Evolutionary conservation across 768 basidiomycete species (phyloP).

Genomic region (Phanerochaete carnosa): DNA sequence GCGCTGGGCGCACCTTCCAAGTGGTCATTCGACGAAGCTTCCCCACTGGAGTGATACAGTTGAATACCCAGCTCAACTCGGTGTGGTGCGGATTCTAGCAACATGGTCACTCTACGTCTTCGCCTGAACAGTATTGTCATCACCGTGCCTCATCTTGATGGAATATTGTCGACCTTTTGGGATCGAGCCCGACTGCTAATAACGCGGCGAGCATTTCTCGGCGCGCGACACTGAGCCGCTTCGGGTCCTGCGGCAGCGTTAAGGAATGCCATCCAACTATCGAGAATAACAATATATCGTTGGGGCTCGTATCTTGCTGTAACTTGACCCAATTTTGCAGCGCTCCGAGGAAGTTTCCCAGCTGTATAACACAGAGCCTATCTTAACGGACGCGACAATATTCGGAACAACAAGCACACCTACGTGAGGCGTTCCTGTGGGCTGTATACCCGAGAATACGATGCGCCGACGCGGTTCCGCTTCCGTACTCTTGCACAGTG

Average conservation of each 20-base stretch:
- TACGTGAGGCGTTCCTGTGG: slow-evolving; percentile 89
- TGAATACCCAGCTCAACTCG: slow-evolving; percentile 88
- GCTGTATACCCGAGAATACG: slow-evolving; percentile 91
- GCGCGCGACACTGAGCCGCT: slow-evolving; percentile 54
- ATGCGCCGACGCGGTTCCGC: slow-evolving; percentile 29
- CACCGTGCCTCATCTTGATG: slow-evolving; percentile 81
- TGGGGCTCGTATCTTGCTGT: slow-evolving; percentile 54
- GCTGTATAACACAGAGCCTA: slow-evolving; percentile 37
- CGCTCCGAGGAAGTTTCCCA: slow-evolving; percentile 93
- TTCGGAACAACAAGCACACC: slow-evolving; percentile 19
- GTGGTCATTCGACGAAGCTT: slow-evolving; percentile 89
- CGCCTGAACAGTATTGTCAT: background rate
- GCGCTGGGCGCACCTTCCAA: slow-evolving; percentile 70
- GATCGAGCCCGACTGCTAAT: slow-evolving; percentile 83
- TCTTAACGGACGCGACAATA: background rate
- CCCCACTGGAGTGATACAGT: slow-evolving; percentile 80
- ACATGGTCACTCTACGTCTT: background rate
- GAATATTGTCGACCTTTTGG: slow-evolving; percentile 69
- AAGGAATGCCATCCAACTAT: slow-evolving; percentile 95
- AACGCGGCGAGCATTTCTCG: slow-evolving; percentile 79
- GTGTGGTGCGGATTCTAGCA: slow-evolving; percentile 76
- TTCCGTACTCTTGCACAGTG: background rate
- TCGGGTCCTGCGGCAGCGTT: slow-evolving; percentile 85
- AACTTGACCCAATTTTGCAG: slow-evolving; percentile 85
- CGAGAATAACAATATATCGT: slow-evolving; percentile 74